Evolutionary conservation across 345 rosid genomes (phyloP), one percentile per base, ranked within the genome.

Genomic region (Microthlaspi erraticum): DNA sequence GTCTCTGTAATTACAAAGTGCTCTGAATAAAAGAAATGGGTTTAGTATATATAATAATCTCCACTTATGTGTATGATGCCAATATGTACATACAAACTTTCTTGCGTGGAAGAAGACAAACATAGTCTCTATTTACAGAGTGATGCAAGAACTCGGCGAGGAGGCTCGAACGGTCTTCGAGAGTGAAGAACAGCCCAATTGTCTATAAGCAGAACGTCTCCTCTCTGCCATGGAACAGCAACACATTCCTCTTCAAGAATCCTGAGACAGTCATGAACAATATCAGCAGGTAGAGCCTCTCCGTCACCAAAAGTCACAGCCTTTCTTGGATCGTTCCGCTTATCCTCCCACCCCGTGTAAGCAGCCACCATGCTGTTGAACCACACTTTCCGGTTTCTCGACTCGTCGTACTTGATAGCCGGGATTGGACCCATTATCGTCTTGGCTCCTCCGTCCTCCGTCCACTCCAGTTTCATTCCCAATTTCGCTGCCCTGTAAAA

Each of bases 321-420:
- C 74, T 86, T 91, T 36, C 19, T 71, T 6, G 95, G 93, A 80
- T 91, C 90, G 6, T 91, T 93, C 53, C 91, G 74, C 6, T 60
- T 78, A 62, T 89, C 94, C 74, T 89, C 77, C 98, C 98, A 87
- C 1, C 97, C 97, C 0, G 87, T 89, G 63, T 87, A 89, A 7
- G 94, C 97, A 23, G 96, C 93, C 50, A 89, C 97, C 95, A 91
- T 87, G 79, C 96, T 87, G 37, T 91, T 91, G 77, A 91, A 89
- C 97, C 98, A 93, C 9, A 84, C 83, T 79, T 93, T 91, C 4
- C 91, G 88, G 45, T 81, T 77, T 78, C 93, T 83, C 2, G 82
- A 77, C 63, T 82, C 6, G 64, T 93, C 97, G 5, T 58, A 70
- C 19, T 87, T 91, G 57, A 91, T 70, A 4, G 87, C 98, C 2